A percentile compares a stretch with the other conserved stretches of the same genome.
These are phyloP conservation scores for Xerocomellus intermedius DNA, from an alignment of 768 basidiomycete genomes.

Conservation along the genomic window DNA sequence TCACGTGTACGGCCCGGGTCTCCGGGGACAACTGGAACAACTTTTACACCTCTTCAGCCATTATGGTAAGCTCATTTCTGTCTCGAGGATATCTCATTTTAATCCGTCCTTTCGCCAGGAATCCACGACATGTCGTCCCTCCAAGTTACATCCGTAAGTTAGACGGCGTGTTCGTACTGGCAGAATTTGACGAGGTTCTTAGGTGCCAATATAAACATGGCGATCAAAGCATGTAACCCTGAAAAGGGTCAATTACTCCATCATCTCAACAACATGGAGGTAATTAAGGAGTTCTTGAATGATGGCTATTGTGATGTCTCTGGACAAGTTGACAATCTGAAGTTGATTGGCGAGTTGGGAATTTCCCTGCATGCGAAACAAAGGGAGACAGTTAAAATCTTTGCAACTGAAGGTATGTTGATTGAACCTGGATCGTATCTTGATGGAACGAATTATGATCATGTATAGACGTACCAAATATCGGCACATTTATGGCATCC, in stretches of 20 bases:
- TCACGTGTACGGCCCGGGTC: no score
- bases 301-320: background rate
- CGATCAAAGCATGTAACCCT: background rate
- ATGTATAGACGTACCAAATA: background rate
- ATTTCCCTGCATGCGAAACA: no score
- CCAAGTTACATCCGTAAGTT: background rate
- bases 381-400: background rate
- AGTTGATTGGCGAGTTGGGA: background rate
- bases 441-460: background rate
- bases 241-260: background rate
- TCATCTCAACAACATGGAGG: background rate
- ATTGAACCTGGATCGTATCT: background rate
- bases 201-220: background rate
- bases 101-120: no score
- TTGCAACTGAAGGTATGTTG: background rate
- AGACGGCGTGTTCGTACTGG: background rate
- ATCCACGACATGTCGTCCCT: no score
- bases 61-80: no score
- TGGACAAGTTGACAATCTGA: background rate
- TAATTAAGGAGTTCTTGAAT: background rate
- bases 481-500: background rate
- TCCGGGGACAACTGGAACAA: no score
- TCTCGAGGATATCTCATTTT: no score
- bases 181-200: background rate
- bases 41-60: no score